Conservation (phyloP, 352 stramenopile genomes). For the Phytophthora sojae region DNA sequence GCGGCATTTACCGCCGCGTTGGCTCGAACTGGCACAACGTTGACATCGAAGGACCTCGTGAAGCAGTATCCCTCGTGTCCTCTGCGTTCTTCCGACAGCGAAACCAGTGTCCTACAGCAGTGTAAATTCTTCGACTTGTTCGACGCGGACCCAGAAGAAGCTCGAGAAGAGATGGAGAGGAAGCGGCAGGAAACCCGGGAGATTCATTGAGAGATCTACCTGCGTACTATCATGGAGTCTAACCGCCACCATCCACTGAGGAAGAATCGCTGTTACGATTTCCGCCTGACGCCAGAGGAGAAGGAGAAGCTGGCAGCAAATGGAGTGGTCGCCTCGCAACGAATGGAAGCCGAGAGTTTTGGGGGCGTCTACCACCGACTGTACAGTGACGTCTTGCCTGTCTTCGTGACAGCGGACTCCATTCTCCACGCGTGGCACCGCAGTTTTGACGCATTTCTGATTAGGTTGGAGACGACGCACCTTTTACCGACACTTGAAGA, state of each 20-base stretch:
- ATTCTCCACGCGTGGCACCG: constrained; percentile 51
- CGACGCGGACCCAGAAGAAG: constrained; percentile 19
- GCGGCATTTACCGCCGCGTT: not conserved
- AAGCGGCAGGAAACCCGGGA: constrained; percentile 9
- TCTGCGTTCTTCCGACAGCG: not conserved
- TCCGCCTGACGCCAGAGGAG: constrained; percentile 29
- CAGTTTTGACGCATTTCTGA: constrained; percentile 44
- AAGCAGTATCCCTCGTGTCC: not conserved
- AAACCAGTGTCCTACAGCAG: not conserved
- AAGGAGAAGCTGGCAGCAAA: constrained; percentile 22
- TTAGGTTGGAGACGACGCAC: constrained; percentile 21
- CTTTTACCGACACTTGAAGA: not conserved
- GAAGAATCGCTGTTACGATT: constrained; percentile 19
- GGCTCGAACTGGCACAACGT: not conserved
- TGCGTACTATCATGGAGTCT: not conserved
- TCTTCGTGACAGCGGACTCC: constrained; percentile 38
- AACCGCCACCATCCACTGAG: constrained; percentile 1
- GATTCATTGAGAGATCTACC: not conserved
- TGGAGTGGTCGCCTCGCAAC: constrained; percentile 25
- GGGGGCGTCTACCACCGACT: constrained; percentile 38
- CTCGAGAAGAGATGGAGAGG: constrained; percentile 1
- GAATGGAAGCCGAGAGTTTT: constrained; percentile 39
- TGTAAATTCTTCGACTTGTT: constrained; percentile 25
- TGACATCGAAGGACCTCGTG: not conserved
- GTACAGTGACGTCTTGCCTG: constrained; percentile 41